Base-by-base conservation (phyloP, 1,139 yeast genomes). In the Geotrichum europaeum region DNA sequence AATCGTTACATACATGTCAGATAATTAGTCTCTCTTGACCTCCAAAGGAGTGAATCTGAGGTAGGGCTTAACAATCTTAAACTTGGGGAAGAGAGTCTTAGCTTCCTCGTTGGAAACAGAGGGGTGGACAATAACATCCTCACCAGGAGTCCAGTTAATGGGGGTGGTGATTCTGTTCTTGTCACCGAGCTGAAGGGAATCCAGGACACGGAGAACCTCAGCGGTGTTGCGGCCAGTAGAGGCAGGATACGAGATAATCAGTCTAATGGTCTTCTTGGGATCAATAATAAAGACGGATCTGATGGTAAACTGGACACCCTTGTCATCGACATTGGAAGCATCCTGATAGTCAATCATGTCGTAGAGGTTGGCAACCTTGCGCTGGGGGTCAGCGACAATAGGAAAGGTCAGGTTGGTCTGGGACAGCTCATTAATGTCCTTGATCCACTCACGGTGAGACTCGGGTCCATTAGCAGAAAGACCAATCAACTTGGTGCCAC, bases 141-240 rank as follows among this genome's bases (percentile, higher is more conserved):
- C 87, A 68, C 96, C 96, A 62, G 87, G 88, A 67, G 83, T 81
- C 96, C 96, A 89, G 79, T 89, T 87, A 72, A 89, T 84, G 64
- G 96, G 96, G 59, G 95, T 88, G 65, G 91, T 86, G 67, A 88
- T 77, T 69, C 87, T 82, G 77, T 85, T 73, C 73, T 80, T 80
- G 75, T 88, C 95, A 69, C 88, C 86, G 61, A 83, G 79, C 78
- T 88, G 95, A 69, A 89, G 81, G 57, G 94, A 86, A 75, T 89
- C 96, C 65, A 88, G 79, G 57, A 86, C 90, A 75, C 96, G 82
- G 71, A 88, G 81, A 49, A 88, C 88, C 76, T 88, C 96, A 64
- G 95, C 94, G 55, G 95, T 85, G 82, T 88, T 88, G 78, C 96
- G 83, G 69, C 96, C 96, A 55, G 90, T 85, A 45, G 92, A 85